Base-by-base conservation (phyloP, 805 yeast species). In the Zygotorulaspora florentina region DNA sequence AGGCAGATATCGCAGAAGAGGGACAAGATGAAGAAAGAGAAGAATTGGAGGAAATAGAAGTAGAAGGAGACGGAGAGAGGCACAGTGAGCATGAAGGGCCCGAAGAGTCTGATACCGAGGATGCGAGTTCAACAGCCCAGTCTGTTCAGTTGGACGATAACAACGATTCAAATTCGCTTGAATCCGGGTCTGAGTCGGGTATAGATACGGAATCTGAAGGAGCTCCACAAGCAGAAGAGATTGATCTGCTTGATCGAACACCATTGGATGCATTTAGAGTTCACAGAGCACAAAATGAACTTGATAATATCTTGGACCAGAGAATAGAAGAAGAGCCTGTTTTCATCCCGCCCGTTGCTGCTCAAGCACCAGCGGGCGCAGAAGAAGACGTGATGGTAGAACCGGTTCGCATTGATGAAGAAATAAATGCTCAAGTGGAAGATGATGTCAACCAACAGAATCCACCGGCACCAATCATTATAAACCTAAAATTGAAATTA, bases 401-500 rank as follows among this genome's bases (percentile, higher is more conserved):
- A 42, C 41, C 44, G 18, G 26, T 42, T 28, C 29, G 23, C 35
- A 35, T 39, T 12, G 43, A 39, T n/a, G 46, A 34, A 9, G 18
- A 33, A 16, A 48, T 40, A 16, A 43, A 41, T 13, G 53, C 29
- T 2, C 48, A 36, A 12, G 28, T 20, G 8, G 45, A 45, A 8
- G 54, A 43, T 11, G 50, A 43, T 13, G 48, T 40, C 12, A 46
- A 42, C 20, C 45, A 53, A 33, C 54, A 52, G 20, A 58, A 56
- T 29, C 54, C 45, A n/a, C 55, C 51, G 15, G 62, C 60, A 2
- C 61, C 65, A 18, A 47, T 64, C 8, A 49, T 60, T 17, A 47
- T 62, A 3, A 58, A 61, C 23, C 38, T 65, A n/a, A 55, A 55
- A 28, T 33, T 61, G 20, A 58, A 53, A 26, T 45, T 59, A 29